Percentiles rank a stretch among this genome's conserved stretches.
phyloP scores from a whole-genome alignment of 116 monocot species.

The Cymodocea nodosa region DNA sequence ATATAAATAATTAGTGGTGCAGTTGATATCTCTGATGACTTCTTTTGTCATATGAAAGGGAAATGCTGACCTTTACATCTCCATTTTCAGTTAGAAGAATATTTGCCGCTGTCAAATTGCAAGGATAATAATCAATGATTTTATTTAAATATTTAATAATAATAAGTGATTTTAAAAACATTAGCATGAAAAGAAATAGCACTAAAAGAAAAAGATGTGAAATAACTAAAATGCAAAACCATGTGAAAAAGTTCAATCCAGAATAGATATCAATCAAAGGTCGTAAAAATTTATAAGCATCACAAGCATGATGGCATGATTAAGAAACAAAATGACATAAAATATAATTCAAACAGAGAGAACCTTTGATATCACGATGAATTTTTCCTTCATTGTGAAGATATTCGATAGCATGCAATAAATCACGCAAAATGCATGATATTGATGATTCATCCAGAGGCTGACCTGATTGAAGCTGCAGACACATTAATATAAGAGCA shows the following conservation, averaged over 20 bases:
- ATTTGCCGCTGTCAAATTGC: constrained; percentile 72
- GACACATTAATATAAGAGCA: not conserved
- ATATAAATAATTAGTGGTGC: not conserved
- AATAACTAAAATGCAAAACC: too few species aligned
- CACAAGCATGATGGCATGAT: constrained; percentile 4
- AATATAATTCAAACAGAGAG: constrained; percentile 2
- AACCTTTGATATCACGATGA: constrained; percentile 96
- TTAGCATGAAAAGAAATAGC: too few species aligned
- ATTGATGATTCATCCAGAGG: constrained; percentile 93
- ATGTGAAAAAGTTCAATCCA: too few species aligned
- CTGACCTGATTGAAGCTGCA: constrained; percentile 83
- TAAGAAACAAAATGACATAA: constrained; percentile 3
- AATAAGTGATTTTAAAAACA: too few species aligned
- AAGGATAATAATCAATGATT: not conserved
- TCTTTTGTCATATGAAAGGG: not conserved
- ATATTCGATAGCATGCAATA: constrained; percentile 90
- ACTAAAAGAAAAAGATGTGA: too few species aligned
- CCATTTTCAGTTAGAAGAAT: constrained; percentile 89
- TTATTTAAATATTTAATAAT: too few species aligned
- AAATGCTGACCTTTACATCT: constrained; percentile 76
- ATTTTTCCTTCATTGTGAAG: constrained; percentile 97
- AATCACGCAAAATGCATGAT: constrained; percentile 77
- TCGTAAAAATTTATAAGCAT: not conserved
- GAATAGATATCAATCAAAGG: not conserved
- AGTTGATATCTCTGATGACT: not conserved